These are phyloP conservation scores for Psilocybe mexicana DNA, from an alignment of 1,284 basidiomycete species.

Conservation along the genomic window DNA sequence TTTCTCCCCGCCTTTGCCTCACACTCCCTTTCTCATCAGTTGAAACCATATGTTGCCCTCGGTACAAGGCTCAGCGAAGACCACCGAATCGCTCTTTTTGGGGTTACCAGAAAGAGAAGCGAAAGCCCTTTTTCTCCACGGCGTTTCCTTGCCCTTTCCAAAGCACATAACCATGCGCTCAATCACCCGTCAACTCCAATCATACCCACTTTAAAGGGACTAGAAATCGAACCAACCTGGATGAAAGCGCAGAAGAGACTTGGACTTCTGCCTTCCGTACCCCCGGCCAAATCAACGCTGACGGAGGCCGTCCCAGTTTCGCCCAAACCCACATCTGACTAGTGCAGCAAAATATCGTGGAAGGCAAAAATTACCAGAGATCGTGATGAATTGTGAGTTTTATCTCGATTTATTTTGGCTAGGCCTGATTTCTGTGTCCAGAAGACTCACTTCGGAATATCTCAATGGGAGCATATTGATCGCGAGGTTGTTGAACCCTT, in stretches of 20 bases:
- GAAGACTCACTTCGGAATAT: too few relatives aligned
- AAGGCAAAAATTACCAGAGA: neutral
- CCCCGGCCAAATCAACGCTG: neutral
- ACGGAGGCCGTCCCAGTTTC: neutral
- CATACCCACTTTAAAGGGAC: neutral
- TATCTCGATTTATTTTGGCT: neutral
- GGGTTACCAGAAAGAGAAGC: constrained; percentile 32
- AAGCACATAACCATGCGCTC: constrained; percentile 44
- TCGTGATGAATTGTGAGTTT: neutral
- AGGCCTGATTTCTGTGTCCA: too few relatives aligned
- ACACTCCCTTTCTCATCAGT: constrained; percentile 17
- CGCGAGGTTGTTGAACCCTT: neutral
- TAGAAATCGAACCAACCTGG: constrained; percentile 15
- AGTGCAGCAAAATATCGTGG: neutral
- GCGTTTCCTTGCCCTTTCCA: constrained; percentile 39
- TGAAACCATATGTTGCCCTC: constrained; percentile 49
- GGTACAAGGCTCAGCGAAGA: constrained; percentile 34
- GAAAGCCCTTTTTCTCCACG: constrained; percentile 38
- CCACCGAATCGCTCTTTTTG: constrained; percentile 36
- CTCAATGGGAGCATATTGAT: neutral
- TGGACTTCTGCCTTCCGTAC: constrained; percentile 4
- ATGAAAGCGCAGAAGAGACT: constrained; percentile 19
- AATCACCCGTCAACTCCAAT: constrained; percentile 16
- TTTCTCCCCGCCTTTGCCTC: neutral
- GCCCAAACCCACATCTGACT: too few relatives aligned